Evolutionary conservation across 495 filamentous ascomycete species (phyloP).

Genomic region (Xylaria scruposa): DNA sequence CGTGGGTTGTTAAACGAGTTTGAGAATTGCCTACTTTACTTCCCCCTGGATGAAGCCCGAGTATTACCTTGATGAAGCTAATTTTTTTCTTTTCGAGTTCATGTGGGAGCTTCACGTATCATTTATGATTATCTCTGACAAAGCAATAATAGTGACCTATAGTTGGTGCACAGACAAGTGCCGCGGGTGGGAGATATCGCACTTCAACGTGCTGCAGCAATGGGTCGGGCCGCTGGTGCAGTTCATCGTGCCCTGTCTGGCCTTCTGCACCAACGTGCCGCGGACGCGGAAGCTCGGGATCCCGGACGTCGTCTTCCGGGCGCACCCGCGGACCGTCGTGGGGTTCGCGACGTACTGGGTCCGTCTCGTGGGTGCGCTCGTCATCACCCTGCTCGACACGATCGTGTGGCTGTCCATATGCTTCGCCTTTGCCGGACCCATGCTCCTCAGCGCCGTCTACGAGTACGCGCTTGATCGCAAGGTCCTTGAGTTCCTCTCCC

Average conservation of each 20-base stretch:
- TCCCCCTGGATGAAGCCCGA: neutral
- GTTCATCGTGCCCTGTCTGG: slow-evolving; percentile 42
- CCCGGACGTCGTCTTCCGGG: slow-evolving; percentile 37
- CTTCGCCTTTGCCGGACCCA: slow-evolving; percentile 49
- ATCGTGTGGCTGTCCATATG: slow-evolving; percentile 44
- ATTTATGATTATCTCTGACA: too few species aligned
- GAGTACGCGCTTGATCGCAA: slow-evolving; percentile 48
- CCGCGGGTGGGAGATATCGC: slow-evolving; percentile 36
- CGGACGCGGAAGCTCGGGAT: slow-evolving; percentile 40
- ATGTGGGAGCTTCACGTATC: too few species aligned
- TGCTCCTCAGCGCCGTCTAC: slow-evolving; percentile 49
- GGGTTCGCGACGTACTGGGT: slow-evolving; percentile 35
- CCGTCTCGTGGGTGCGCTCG: slow-evolving; percentile 35
- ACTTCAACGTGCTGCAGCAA: slow-evolving; percentile 31
- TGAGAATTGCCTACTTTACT: neutral
- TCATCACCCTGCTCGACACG: slow-evolving; percentile 43
- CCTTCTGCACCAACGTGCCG: slow-evolving; percentile 44
- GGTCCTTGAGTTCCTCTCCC: slow-evolving; percentile 37
- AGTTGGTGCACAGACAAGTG: slow-evolving; percentile 37
- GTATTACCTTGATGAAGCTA: too few species aligned
- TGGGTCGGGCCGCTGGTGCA: slow-evolving; percentile 42
- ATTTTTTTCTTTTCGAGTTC: too few species aligned
- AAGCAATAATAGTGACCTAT: slow-evolving; percentile 26
- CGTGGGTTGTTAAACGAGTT: neutral
- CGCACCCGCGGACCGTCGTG: slow-evolving; percentile 29